These are phyloP conservation scores for Lyophyllum atratum DNA, from an alignment of 768 basidiomycete species.

Conservation along the genomic window DNA sequence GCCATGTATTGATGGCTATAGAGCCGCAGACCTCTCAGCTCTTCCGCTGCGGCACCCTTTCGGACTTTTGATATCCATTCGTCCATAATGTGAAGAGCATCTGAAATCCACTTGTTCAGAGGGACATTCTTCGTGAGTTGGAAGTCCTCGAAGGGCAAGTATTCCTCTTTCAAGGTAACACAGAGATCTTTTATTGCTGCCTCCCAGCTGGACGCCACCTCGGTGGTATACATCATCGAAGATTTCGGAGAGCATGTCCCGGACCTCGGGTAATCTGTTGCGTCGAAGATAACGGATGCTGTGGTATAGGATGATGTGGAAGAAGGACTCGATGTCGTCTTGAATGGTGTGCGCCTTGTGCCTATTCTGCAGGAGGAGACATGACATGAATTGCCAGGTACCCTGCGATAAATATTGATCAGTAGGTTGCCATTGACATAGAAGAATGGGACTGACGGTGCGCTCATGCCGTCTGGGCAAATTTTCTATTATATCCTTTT, in stretches of 20 bases:
- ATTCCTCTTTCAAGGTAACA: neutral
- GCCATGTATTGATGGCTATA: neutral
- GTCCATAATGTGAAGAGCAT: neutral
- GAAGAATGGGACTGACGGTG: neutral
- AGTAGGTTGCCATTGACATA: too few relatives aligned
- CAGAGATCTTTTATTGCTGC: neutral
- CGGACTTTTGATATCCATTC: neutral
- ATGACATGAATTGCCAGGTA: conserved; percentile 34
- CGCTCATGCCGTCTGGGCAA: neutral
- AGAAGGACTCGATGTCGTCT: conserved; percentile 35
- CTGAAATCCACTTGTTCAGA: neutral
- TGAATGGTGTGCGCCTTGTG: conserved; percentile 20
- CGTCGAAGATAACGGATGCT: conserved; percentile 14
- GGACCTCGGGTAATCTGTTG: neutral
- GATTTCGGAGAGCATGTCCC: neutral
- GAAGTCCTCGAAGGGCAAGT: neutral
- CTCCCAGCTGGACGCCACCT: neutral
- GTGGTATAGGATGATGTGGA: conserved; percentile 20
- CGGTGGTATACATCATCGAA: neutral
- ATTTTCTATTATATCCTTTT: neutral
- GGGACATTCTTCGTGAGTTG: neutral
- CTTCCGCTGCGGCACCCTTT: neutral
- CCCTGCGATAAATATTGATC: too few relatives aligned
- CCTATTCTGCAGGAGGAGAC: conserved; percentile 16
- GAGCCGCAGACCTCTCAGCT: neutral